A percentile compares a stretch with the other conserved stretches of the same genome.
These are phyloP conservation scores for Colletotrichum costaricense DNA, from an alignment of 2,329 filamentous ascomycete genomes.

Conservation along the genomic window DNA sequence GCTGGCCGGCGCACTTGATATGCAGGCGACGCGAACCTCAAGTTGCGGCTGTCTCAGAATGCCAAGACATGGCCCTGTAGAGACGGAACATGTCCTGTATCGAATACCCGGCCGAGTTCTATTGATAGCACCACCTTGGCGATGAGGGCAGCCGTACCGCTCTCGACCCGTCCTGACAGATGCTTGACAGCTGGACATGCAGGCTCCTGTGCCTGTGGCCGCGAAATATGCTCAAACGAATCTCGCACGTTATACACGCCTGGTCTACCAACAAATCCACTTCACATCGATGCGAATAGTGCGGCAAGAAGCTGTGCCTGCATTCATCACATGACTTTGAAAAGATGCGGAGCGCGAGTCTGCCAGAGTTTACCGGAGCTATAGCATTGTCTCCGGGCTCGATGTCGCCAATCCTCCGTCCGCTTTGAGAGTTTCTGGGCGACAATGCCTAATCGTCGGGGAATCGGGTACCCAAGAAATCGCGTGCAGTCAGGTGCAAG, in stretches of 20 bases:
- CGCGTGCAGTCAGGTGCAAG: neutral
- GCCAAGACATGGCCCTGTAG: constrained; percentile 28
- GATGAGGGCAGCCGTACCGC: neutral
- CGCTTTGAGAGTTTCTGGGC: neutral
- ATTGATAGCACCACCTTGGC: constrained; percentile 27
- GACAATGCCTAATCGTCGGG: neutral
- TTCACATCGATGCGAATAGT: neutral
- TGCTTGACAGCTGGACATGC: constrained; percentile 9
- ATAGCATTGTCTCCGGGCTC: neutral
- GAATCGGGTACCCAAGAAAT: neutral
- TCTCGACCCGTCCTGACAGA: constrained; percentile 8
- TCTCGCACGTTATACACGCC: neutral
- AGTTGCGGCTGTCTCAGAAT: constrained; percentile 26
- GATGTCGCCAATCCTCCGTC: too few relatives aligned
- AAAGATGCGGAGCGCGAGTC: neutral
- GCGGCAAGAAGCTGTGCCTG: neutral
- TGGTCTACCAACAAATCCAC: neutral
- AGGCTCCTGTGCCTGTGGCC: neutral
- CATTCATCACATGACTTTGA: constrained; percentile 2
- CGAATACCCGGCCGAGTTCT: constrained; percentile 42
- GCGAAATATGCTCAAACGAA: neutral
- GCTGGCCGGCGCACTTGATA: constrained; percentile 15
- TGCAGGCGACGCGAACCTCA: constrained; percentile 6
- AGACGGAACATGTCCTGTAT: constrained; percentile 48
- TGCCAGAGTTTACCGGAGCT: neutral